Conservation (phyloP, 805 yeast species). For the Pichia phayaonensis region DNA sequence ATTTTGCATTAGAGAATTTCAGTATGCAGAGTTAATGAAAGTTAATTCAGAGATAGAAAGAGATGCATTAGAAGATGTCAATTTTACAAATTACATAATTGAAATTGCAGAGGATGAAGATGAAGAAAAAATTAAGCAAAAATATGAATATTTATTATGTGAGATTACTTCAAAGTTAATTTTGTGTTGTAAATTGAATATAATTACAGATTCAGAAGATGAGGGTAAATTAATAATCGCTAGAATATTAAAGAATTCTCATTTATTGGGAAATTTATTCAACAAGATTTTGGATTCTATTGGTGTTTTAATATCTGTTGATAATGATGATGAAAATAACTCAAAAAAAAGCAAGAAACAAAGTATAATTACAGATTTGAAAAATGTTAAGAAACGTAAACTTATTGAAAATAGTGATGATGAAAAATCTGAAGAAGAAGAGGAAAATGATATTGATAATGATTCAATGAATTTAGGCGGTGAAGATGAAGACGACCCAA, state of each 20-base stretch:
- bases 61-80: conserved; percentile 41
- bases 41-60: conserved; percentile 36
- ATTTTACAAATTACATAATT: conserved; percentile 15
- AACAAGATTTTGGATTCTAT: conserved; percentile 5
- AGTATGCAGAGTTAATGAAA: conserved; percentile 30
- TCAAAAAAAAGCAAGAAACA: not conserved
- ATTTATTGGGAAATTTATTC: conserved; percentile 18
- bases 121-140: conserved; percentile 15
- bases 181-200: conserved; percentile 8
- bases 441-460: not conserved
- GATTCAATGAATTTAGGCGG: conserved; percentile 2
- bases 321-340: not conserved
- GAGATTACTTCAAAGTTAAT: conserved; percentile 19
- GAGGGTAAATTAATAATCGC: conserved; percentile 5
- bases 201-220: not conserved
- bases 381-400: not conserved
- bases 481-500: conserved; percentile 12
- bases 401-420: conserved; percentile 7
- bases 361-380: not conserved
- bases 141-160: conserved; percentile 14
- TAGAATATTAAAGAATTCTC: conserved; percentile 21
- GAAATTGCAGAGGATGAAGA: conserved; percentile 1
- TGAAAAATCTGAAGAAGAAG: not conserved
- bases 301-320: not conserved
- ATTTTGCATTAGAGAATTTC: conserved; percentile 44